Evolutionary conservation across 768 basidiomycete species (phyloP), one percentile per base, ranked within the genome.

Genomic region (Hirschioporus abietinus): DNA sequence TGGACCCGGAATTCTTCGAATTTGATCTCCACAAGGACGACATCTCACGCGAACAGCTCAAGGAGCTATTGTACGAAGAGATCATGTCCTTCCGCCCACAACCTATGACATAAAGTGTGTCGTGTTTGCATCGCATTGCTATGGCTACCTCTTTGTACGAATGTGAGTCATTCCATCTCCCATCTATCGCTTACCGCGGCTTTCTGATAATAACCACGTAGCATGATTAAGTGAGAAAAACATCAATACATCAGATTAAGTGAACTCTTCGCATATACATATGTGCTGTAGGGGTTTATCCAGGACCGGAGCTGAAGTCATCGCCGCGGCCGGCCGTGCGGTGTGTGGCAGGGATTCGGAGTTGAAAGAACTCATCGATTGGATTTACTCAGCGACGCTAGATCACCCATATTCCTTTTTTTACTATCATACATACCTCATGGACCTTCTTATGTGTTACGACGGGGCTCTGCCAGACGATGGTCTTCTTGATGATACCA

Each of bases 21-120:
- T 99, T 99, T 75, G 97, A 99, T 76, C 78, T 94, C 70, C 91
- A 95, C 82, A 96, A 98, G 82, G 96, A 97, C 71, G 93, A 94
- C 69, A 95, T 97, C 80, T 93, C 90, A 74, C 86, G 94, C 30
- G 96, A 98, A 75, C 94, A 97, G 77, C 84, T 99, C 70, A 99
- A 98, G 80, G 90, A 94, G 74, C 84, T 96, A 60, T 81, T 96
- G 25, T 98, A 93, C 77, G 92, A 96, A 66, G 96, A 99, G 79
- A 96, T 98, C 79, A 89, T 94, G 85, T 83, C 88, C 34, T 98
- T 96, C 87, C 82, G 85, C 67, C 89, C 92, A 0, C 79, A 82
- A 15, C 83, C 85, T 63, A 85, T 87, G 69, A 77, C 74, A 66
- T 82, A 72, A 70, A 23, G 64, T 52, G 12, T 52, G 42, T 3